phyloP scores from a whole-genome alignment of 1,139 yeast species.

The Tardiomyces digboiensis region DNA sequence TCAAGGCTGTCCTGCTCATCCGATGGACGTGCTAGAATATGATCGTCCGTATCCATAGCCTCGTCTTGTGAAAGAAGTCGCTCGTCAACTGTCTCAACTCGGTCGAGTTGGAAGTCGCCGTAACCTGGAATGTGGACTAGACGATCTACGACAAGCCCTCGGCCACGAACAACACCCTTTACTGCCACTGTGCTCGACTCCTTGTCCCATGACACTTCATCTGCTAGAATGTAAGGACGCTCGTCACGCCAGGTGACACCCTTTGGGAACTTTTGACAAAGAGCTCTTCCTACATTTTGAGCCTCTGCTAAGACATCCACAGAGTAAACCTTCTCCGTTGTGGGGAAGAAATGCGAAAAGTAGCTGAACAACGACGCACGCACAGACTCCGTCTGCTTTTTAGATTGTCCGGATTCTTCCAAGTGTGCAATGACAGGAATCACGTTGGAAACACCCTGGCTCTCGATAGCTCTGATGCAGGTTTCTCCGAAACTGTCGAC shows the following conservation, averaged over 20 bases:
- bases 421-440: conserved; percentile 78
- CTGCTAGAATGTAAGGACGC: conserved; percentile 82
- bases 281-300: conserved; percentile 54
- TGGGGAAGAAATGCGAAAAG: conserved; percentile 86
- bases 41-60: conserved; percentile 26
- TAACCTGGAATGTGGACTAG: conserved; percentile 78
- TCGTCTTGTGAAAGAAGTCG: conserved; percentile 4
- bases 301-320: conserved; percentile 63
- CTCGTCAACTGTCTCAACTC: conserved; percentile 28
- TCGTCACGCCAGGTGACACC: conserved; percentile 87
- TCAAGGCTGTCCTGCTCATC: conserved; percentile 57
- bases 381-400: conserved; percentile 63
- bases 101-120: conserved; percentile 80
- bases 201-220: conserved; percentile 41
- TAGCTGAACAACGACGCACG: conserved; percentile 74
- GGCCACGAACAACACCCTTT: conserved; percentile 74
- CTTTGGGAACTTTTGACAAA: conserved; percentile 84
- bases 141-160: conserved; percentile 69
- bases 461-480: conserved; percentile 73
- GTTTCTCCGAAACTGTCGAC: conserved; percentile 85
- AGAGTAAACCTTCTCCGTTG: conserved; percentile 66
- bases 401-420: conserved; percentile 55
- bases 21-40: conserved; percentile 31
- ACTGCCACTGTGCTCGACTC: conserved; percentile 25
- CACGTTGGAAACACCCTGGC: conserved; percentile 86